Percentiles rank a stretch among this genome's conserved stretches.
phyloP scores from a whole-genome alignment of 352 stramenopile genomes.

The Pythium volutum region DNA sequence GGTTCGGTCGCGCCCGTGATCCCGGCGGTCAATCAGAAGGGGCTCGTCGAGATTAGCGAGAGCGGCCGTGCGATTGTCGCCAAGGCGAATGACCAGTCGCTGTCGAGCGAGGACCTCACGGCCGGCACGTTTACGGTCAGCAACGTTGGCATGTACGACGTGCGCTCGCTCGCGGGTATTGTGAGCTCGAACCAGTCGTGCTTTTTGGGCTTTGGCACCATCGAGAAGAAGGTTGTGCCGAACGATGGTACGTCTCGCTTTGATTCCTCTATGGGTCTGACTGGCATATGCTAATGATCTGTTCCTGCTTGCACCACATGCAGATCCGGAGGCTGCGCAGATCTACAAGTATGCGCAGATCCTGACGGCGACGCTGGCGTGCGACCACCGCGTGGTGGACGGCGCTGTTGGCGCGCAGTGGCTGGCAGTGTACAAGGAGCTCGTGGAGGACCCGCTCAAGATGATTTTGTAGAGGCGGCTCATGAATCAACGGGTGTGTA shows the following conservation, averaged over 20 bases:
- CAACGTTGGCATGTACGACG: constrained; percentile 97
- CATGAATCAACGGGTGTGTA: background rate
- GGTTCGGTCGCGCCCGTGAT: constrained; percentile 98
- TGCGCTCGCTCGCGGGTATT: constrained; percentile 94
- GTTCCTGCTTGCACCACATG: constrained; percentile 18
- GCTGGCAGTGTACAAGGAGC: constrained; percentile 94
- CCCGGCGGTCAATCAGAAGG: constrained; percentile 83
- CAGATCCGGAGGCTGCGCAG: constrained; percentile 68
- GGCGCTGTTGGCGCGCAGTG: constrained; percentile 95
- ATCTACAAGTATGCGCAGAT: constrained; percentile 91
- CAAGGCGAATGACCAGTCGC: constrained; percentile 40
- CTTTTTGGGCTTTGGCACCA: constrained; percentile 91
- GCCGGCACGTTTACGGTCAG: constrained; percentile 95
- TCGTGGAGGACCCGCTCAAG: constrained; percentile 96
- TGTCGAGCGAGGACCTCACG: constrained; percentile 52
- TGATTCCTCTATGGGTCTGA: background rate
- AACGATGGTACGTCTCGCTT: constrained; percentile 50
- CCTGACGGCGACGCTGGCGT: constrained; percentile 95
- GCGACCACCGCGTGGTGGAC: constrained; percentile 98
- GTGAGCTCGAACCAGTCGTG: constrained; percentile 92
- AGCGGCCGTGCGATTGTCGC: constrained; percentile 72
- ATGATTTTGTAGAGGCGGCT: constrained; percentile 91
- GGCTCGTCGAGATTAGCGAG: constrained; percentile 89
- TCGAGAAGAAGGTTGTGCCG: constrained; percentile 94
- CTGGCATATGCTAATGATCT: constrained; percentile 1